phyloP scores from a whole-genome alignment of 2,329 filamentous ascomycete species.

The Tolypocladium album region DNA sequence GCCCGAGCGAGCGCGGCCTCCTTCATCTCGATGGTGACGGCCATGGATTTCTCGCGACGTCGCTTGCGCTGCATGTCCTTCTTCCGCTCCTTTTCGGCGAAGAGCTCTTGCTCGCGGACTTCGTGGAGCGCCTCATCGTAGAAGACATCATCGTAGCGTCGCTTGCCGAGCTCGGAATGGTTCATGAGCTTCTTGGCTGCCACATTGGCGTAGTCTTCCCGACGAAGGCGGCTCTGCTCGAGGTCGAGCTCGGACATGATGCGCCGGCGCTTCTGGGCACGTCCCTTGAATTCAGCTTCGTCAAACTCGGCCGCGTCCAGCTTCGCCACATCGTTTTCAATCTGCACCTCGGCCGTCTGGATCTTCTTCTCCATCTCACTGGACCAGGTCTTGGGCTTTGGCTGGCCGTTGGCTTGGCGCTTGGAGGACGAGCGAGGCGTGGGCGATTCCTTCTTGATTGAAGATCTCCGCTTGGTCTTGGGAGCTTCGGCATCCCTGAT shows the following conservation, averaged over 20 bases:
- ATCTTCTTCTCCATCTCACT: slow-evolving; percentile 34
- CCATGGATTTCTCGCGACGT: slow-evolving; percentile 90
- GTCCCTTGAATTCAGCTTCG: slow-evolving; percentile 40
- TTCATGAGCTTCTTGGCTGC: slow-evolving; percentile 52
- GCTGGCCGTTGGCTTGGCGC: slow-evolving; percentile 48
- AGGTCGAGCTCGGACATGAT: slow-evolving; percentile 55
- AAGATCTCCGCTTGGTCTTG: slow-evolving; percentile 39
- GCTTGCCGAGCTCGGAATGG: slow-evolving; percentile 61
- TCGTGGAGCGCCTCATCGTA: slow-evolving; percentile 75
- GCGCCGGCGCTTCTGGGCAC: slow-evolving; percentile 54
- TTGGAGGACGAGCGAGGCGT: slow-evolving; percentile 40
- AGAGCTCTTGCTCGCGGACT: slow-evolving; percentile 80
- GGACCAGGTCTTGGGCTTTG: slow-evolving; percentile 56
- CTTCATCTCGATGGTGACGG: slow-evolving; percentile 83
- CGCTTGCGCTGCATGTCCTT: slow-evolving; percentile 99
- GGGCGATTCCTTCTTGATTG: slow-evolving; percentile 36
- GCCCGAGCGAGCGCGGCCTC: slow-evolving; percentile 72
- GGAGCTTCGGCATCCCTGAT: slow-evolving; percentile 38
- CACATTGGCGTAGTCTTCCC: slow-evolving; percentile 46
- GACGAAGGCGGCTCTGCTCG: slow-evolving; percentile 51
- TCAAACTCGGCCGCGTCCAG: slow-evolving; percentile 32
- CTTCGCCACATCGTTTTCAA: slow-evolving; percentile 36
- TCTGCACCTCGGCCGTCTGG: slow-evolving; percentile 24
- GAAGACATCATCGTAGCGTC: slow-evolving; percentile 65
- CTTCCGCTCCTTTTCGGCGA: slow-evolving; percentile 96